Evolutionary conservation across 139 green algal species (phyloP).

Genomic region (Penium margaritaceum): DNA sequence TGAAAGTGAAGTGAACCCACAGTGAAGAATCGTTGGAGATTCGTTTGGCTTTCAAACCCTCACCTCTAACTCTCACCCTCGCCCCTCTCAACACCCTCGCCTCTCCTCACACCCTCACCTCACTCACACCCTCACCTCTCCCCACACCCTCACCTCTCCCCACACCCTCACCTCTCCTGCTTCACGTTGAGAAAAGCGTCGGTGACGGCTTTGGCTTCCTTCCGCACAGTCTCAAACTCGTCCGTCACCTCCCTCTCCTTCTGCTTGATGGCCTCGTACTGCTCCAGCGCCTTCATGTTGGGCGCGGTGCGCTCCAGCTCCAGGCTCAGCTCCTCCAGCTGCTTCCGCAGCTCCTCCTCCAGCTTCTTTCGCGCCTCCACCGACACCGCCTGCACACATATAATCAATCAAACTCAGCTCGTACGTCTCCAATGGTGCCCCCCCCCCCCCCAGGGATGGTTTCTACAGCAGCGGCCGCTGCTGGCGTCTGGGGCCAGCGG

Average conservation of each 20-base stretch:
- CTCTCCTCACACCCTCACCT: no score
- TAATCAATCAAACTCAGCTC: background rate
- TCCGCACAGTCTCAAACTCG: slow-evolving; percentile 62
- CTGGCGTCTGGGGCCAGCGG: no score
- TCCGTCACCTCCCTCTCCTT: slow-evolving; percentile 66
- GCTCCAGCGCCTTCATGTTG: slow-evolving; percentile 86
- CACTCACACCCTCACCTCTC: no score
- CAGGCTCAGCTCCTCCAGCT: slow-evolving; percentile 9
- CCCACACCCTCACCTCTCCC: no score
- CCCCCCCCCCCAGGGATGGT: no score
- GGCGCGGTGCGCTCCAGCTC: slow-evolving; percentile 53
- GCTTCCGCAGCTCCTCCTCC: slow-evolving; percentile 14
- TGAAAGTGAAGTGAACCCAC: no score
- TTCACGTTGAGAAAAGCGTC: slow-evolving; percentile 66
- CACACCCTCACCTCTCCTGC: slow-evolving; percentile 27
- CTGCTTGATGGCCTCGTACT: slow-evolving; percentile 77
- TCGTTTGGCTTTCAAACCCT: no score
- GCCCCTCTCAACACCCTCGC: no score
- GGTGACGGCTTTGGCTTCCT: slow-evolving; percentile 49
- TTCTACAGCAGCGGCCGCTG: no score
- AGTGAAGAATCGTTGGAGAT: no score
- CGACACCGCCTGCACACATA: slow-evolving; percentile 19
- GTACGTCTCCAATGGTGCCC: no score
- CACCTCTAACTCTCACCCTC: no score
- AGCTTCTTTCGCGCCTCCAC: slow-evolving; percentile 22